Conservation (phyloP, 1,284 basidiomycete genomes). For the Papiliotrema fonsecae region DNA sequence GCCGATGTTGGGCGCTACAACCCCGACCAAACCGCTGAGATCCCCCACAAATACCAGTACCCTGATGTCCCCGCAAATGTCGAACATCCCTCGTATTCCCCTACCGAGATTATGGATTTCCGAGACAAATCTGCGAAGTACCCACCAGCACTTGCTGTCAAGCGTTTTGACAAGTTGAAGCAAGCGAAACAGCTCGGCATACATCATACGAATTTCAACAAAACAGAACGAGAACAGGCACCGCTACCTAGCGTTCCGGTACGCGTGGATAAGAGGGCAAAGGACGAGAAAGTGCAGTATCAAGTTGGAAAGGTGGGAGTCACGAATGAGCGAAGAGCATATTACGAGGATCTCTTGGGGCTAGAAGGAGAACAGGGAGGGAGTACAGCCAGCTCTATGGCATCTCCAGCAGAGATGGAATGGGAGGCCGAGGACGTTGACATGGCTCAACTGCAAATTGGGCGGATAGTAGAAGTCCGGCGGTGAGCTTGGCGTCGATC, state of each 20-base stretch:
- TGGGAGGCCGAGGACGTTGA: conserved; percentile 14
- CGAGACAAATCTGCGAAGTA: not conserved
- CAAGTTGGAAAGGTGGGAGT: conserved; percentile 9
- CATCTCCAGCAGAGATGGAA: conserved; percentile 2
- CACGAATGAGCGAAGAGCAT: conserved; percentile 20
- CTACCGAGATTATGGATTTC: conserved; percentile 3
- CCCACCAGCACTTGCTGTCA: not conserved
- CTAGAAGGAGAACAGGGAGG: not conserved
- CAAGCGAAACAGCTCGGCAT: conserved; percentile 1
- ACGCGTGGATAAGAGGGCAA: not conserved
- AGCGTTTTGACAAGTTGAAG: not conserved
- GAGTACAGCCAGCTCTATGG: not conserved
- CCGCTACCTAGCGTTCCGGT: conserved; percentile 3
- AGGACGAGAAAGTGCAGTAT: conserved; percentile 12
- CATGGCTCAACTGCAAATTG: conserved; percentile 23
- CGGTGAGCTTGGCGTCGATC: conserved; percentile 18
- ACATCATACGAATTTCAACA: not conserved
- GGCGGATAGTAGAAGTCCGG: conserved; percentile 36
- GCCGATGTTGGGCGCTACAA: no score
- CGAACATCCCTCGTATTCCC: conserved; percentile 1
- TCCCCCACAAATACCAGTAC: no score
- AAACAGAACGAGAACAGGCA: not conserved
- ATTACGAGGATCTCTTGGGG: conserved; percentile 8
- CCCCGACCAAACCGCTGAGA: no score
- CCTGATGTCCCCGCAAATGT: conserved; percentile 1